A percentile compares a stretch with the other conserved stretches of the same genome.
phyloP scores from a whole-genome alignment of 2,329 filamentous ascomycete genomes.

The Exophiala xenobiotica region DNA sequence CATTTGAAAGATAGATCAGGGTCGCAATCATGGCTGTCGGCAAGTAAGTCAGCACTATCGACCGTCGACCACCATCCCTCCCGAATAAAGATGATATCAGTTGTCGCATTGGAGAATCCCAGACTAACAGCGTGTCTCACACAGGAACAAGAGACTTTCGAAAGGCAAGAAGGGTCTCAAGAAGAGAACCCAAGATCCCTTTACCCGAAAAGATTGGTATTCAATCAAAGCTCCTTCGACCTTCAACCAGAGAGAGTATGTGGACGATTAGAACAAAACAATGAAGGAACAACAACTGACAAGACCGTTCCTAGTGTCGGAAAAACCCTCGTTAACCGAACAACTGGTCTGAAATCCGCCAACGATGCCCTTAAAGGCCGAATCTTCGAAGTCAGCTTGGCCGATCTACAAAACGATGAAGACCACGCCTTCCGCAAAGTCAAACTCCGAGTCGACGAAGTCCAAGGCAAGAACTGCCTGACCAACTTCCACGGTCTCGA shows the following conservation, averaged over 20 bases:
- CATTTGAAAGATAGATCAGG: slow-evolving; percentile 7
- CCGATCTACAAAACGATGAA: slow-evolving; percentile 99
- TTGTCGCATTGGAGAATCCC: not conserved
- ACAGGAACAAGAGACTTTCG: slow-evolving; percentile 99
- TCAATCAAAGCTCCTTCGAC: slow-evolving; percentile 96
- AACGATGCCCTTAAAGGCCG: slow-evolving; percentile 99
- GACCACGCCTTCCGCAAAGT: slow-evolving; percentile 99
- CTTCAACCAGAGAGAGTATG: slow-evolving; percentile 96
- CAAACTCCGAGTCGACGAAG: slow-evolving; percentile 96
- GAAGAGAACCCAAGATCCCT: slow-evolving; percentile 98
- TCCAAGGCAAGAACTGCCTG: slow-evolving; percentile 99
- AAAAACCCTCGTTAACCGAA: slow-evolving; percentile 99
- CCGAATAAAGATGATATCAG: not conserved
- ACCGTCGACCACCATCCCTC: slow-evolving; percentile 7
- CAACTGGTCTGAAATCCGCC: slow-evolving; percentile 99
- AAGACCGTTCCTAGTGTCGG: slow-evolving; percentile 71
- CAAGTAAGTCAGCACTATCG: slow-evolving; percentile 58
- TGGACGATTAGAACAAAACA: slow-evolving; percentile 26
- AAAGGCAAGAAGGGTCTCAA: slow-evolving; percentile 99
- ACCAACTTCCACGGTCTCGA: slow-evolving; percentile 99
- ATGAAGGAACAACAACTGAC: slow-evolving; percentile 25
- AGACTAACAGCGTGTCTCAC: slow-evolving; percentile 4
- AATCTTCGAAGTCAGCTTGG: slow-evolving; percentile 97
- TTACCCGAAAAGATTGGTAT: slow-evolving; percentile 99
- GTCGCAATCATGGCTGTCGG: slow-evolving; percentile 70